Percentiles rank a stretch among this genome's conserved stretches.
These are phyloP conservation scores for Colletotrichum tropicale DNA, from an alignment of 2,329 filamentous ascomycete genomes.

Conservation along the genomic window DNA sequence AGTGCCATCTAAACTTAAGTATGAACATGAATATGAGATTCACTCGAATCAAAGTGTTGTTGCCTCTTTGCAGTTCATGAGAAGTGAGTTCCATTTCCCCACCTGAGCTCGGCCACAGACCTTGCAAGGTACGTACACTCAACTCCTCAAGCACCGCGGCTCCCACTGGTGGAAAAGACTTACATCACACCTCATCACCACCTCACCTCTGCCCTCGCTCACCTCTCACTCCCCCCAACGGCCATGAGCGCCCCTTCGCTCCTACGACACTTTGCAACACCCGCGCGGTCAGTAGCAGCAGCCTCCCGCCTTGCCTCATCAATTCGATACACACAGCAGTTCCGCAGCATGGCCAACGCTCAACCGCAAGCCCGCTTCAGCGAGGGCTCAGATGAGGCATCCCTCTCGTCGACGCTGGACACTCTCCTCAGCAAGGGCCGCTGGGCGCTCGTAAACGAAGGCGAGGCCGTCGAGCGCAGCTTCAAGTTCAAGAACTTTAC, in stretches of 20 bases:
- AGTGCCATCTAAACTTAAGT: background rate
- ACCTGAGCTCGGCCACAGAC: background rate
- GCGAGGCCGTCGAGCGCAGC: conserved; percentile 61
- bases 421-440: conserved; percentile 39
- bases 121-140: conserved; percentile 8
- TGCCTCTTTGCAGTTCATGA: background rate
- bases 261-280: background rate
- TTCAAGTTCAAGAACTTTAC: conserved; percentile 71
- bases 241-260: background rate
- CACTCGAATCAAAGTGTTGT: background rate
- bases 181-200: background rate
- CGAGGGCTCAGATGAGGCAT: conserved; percentile 45
- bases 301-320: background rate
- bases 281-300: background rate
- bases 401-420: conserved; percentile 37
- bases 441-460: conserved; percentile 57
- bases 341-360: background rate
- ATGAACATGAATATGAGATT: background rate
- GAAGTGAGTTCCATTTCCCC: background rate
- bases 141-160: background rate
- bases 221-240: background rate
- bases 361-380: conserved; percentile 40
- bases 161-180: background rate
- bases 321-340: background rate
- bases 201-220: background rate